Conservation (phyloP, 768 basidiomycete species). For the Lactarius sp. region DNA sequence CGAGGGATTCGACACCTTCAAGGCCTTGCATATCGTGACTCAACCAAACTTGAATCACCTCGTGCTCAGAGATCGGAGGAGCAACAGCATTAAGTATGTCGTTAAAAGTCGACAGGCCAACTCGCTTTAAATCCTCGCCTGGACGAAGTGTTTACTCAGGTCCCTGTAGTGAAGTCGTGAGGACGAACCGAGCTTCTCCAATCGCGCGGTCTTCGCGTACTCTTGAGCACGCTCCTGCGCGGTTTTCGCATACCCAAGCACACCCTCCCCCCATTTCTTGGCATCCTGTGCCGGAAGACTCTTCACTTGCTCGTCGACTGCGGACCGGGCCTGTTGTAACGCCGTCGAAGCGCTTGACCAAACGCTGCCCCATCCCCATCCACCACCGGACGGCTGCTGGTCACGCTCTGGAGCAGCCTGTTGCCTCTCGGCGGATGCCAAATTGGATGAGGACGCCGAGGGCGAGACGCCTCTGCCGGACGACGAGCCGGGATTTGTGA, state of each 20-base stretch:
- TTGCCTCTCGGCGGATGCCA: slow-evolving; percentile 22
- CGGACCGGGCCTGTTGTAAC: slow-evolving; percentile 79
- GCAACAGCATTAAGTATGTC: slow-evolving; percentile 96
- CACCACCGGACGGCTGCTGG: slow-evolving; percentile 30
- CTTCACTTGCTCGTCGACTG: slow-evolving; percentile 92
- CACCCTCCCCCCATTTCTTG: slow-evolving; percentile 82
- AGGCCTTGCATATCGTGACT: slow-evolving; percentile 97
- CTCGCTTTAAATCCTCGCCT: slow-evolving; percentile 89
- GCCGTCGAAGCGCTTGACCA: slow-evolving; percentile 86
- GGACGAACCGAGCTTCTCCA: slow-evolving; percentile 80
- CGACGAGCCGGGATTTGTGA: slow-evolving; percentile 34
- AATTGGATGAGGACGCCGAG: slow-evolving; percentile 29
- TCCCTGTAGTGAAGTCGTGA: background rate
- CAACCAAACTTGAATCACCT: slow-evolving; percentile 94
- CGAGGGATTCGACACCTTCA: slow-evolving; percentile 91
- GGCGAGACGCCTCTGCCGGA: slow-evolving; percentile 35
- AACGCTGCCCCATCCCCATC: slow-evolving; percentile 84
- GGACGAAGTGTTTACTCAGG: slow-evolving; percentile 22
- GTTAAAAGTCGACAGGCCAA: slow-evolving; percentile 81
- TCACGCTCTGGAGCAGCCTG: slow-evolving; percentile 20
- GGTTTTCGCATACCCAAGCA: slow-evolving; percentile 80
- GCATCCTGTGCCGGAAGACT: slow-evolving; percentile 80
- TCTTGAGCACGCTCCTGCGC: slow-evolving; percentile 38
- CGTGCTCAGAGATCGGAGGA: slow-evolving; percentile 96
- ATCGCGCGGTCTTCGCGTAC: slow-evolving; percentile 80